Evolutionary conservation across 805 yeast species (phyloP).

Genomic region (Naumovozyma dairenensis): DNA sequence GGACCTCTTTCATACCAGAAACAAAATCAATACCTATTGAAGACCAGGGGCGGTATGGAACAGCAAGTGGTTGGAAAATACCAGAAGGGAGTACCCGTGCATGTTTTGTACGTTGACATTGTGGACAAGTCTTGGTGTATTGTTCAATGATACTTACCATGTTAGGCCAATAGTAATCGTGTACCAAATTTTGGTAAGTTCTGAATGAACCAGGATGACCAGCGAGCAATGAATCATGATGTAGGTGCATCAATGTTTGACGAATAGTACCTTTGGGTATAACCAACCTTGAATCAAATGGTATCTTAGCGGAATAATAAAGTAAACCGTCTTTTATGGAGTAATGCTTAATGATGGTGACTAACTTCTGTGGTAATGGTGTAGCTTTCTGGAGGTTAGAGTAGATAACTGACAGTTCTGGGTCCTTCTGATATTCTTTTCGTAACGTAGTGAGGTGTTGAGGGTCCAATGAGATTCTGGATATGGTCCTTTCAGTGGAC

Average conservation of each 20-base stretch:
- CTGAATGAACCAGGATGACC: conserved; percentile 1
- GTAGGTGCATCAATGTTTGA: not conserved
- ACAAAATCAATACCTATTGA: conserved; percentile 1
- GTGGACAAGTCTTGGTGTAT: not conserved
- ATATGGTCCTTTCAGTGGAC: not conserved
- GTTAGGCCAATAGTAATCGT: conserved; percentile 1
- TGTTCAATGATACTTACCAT: not conserved
- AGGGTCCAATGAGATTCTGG: not conserved
- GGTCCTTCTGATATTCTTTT: not conserved
- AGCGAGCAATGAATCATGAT: not conserved
- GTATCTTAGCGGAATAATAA: too few relatives aligned
- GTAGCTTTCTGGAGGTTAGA: too few relatives aligned
- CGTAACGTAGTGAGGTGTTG: not conserved
- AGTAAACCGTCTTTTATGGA: not conserved
- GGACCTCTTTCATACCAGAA: not conserved
- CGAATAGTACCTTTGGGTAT: not conserved
- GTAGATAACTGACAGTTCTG: too few relatives aligned
- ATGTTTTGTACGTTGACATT: conserved; percentile 2
- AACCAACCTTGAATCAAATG: too few relatives aligned
- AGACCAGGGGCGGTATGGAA: conserved; percentile 1
- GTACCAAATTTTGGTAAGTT: not conserved
- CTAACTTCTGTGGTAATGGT: not conserved
- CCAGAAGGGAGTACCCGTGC: conserved; percentile 1
- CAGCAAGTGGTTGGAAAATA: not conserved
- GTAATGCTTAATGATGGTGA: not conserved